Base-by-base conservation (phyloP, 2,329 filamentous ascomycete genomes). In the Pyrenochaeta sp. region DNA sequence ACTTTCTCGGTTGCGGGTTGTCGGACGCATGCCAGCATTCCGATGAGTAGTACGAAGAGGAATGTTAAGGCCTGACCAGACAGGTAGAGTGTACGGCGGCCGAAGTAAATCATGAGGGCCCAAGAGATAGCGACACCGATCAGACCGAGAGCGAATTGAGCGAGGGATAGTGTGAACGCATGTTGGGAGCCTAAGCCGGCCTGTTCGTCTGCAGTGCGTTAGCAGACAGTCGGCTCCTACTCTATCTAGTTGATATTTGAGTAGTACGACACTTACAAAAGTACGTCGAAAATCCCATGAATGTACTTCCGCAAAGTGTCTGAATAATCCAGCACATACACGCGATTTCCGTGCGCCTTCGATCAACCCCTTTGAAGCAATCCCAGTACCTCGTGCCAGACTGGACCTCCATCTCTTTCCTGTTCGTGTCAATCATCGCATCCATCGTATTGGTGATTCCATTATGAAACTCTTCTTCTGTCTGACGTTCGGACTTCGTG, bases 341-440 rank as follows among this genome's bases (percentile, higher is more conserved):
- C 19, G 85, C 81, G 61, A 89, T 88, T 71, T 91, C 91, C 1
- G 92, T 96, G n/a, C 92, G 86, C 52, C 92, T 88, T 49, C 88
- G 81, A 71, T 96, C 88, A 8, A 85, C 84, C 6, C 91, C 91
- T 74, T 84, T 89, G 83, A 96, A 95, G 79, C 91, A 96, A 73
- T 96, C 91, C 66, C 85, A 77, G 76, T 94, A 96, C 50, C 84
- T 87, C 3, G 90, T 86, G 28, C 91, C 91, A 7, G 80, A 80
- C 45, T 61, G 54, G 27, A 91, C 89, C 75, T 85, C 79, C 69
- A 90, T 84, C 73, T 96, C 92, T 8, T 93, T 80, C 0, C 89
- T 88, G 1, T 90, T 92, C 0, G 92, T 96, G 71, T 93, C 90
- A 1, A 91, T 86, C 89, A 96, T 95, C 89, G 94, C 50, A 10